Base-by-base conservation (phyloP, 305 asterid genomes). In the Rubia peregrina region DNA sequence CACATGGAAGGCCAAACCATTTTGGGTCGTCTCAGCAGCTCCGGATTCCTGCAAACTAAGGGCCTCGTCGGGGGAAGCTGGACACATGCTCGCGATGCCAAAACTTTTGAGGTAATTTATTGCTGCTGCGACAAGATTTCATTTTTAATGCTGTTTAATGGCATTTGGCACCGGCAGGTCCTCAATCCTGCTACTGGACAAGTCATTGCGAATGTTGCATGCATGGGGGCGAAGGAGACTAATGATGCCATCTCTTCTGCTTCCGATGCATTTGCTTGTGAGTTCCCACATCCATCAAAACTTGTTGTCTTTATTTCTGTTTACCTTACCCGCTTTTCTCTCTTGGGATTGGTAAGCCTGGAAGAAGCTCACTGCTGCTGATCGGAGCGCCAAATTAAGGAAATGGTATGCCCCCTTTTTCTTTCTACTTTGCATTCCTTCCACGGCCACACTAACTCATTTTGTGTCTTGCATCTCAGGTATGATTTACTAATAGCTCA, bases 1-100 rank as follows among this genome's bases (percentile, higher is more conserved):
- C 82, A 87, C 81, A 85, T 90, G 72, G 90, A 86, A 46, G 83
- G 95, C 12, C 73, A 85, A 77, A 81, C 79, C 71, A 60, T 86
- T 68, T 82, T 92, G 65, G 88, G 80, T 83, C 85, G 86, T 48
- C 83, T 95, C 70, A 84, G 81, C 73, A 83, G 88, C 73, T 75
- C 90, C 21, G 99, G 99, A 24, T 80, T 95, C 71, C 85, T 95
- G 73, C 82, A 75, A 71, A 87, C 80, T 74, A 91, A 89, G 77
- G 99, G 97, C 41, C 77, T 94, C 17, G 86, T 95, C 59, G 98
- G 97, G 62, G 99, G 98, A 79, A 95, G 86, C 69, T 95, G 98
- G 97, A 77, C 78, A 22, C 95, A 88, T 82, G 88, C 99, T 12
- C 85, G 90, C 74, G 96, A 91, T 76, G 95, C 95, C 72, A 92